Evolutionary conservation across 768 basidiomycete genomes (phyloP), one percentile per base, ranked within the genome.

Genomic region (Clathrus columnatus): DNA sequence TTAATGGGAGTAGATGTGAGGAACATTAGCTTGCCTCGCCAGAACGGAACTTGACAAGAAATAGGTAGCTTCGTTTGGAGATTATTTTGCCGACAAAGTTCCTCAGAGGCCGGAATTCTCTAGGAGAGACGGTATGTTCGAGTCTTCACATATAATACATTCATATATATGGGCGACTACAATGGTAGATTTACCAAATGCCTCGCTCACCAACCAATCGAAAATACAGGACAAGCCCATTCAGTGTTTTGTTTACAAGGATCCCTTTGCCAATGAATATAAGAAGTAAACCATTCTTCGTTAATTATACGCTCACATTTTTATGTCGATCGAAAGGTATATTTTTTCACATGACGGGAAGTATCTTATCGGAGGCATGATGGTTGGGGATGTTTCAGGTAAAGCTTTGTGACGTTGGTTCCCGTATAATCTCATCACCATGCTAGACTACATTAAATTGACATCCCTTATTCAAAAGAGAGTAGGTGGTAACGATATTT

Each of bases 301-400:
- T 27, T 27, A 16, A 4, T 30, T 18, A 48, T 14, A 8, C 4
- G 2, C 11, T 11, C 36, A 18, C 4, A 11, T 27, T 10, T 46
- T 27, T 6, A 18, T 27, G 23, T 28, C 24, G 17, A 18, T 51
- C 23, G n/a, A 50, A 30, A 74, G 73, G 63, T 86, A 84, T 59
- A 78, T 87, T 43, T 87, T 87, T 64, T 82, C 76, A 10, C 74
- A 75, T 7, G 84, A 87, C 62, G 86, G 85, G 10, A 81, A 83
- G 66, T 75, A 84, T 60, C 71, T 89, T 11, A 68, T 89, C 3
- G 86, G 86, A 11, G 86, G 86, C 3, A 85, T 86, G 78, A 84
- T 87, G 84, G 77, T 89, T n/a, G 86, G 85, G 2, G 83, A 85
- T 61, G 50, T 51, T 7, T 26, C 50, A 51, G 50, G 50, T 51